Base-by-base conservation (phyloP, 208 protist species). In the Leishmania tarentolae region DNA sequence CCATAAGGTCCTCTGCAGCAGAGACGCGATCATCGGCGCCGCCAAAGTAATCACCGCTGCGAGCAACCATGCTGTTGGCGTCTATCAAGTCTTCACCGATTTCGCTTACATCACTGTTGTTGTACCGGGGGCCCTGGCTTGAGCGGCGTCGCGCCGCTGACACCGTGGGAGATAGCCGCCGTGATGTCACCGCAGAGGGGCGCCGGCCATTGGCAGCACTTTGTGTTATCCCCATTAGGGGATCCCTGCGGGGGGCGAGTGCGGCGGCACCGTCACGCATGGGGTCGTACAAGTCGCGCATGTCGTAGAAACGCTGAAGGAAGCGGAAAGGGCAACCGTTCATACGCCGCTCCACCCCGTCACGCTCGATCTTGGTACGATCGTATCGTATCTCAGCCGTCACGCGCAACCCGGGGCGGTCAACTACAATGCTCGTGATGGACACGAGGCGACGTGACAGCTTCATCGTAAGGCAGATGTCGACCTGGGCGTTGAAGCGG, bases 221-320 rank as follows among this genome's bases (percentile, higher is more conserved):
- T 53, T 56, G 57, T 42, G n/a, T n/a, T 28, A 57, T 52, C 19
- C 9, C 6, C 28, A 72, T 80, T 61, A 42, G 65, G 24, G 52
- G 4, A 13, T 72, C 77, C 44, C 76, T 52, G 21, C 68, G 21
- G 56, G 56, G 9, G 74, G 70, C 76, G 44, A 83, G 66, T n/a
- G 80, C 76, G 13, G 84, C 76, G n/a, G 68, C 83, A 50, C 59
- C 52, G 61, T 83, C 61, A 44, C 75, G 76, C 76, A 73, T 68
- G 78, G 81, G 80, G 78, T 86, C 82, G 76, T 88, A 92, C 40
- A 87, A 71, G 66, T 95, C 87, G 24, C 92, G 90, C 78, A 94
- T 80, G 59, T 92, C 90, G 82, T 97, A 95, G 35, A 97, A 83
- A 72, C 92, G 90, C 77, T 93, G 88, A 46, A 97, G 86, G 44